Evolutionary conservation across 768 basidiomycete species (phyloP).

Genomic region (Hericium coralloides): DNA sequence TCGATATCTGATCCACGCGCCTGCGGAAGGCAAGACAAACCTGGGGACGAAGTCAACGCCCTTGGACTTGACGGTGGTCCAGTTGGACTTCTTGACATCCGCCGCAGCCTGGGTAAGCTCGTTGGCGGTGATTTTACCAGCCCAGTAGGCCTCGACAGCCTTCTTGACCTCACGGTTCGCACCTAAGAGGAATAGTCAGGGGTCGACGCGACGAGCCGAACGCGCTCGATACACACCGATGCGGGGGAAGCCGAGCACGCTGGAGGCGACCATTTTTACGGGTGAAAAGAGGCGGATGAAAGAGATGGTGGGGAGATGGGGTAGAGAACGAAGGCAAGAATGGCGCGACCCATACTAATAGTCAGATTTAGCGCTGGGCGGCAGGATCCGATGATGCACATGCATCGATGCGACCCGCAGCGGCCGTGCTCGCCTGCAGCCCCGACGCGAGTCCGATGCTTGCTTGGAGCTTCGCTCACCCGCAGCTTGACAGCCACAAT

Average conservation of each 20-base stretch:
- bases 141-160: slow-evolving; percentile 98
- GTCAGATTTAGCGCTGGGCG: background rate
- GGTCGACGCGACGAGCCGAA: background rate
- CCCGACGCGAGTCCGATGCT: too few species aligned
- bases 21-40: slow-evolving; percentile 33
- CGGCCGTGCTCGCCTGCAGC: too few species aligned
- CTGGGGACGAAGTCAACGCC: slow-evolving; percentile 90
- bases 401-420: background rate
- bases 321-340: slow-evolving; percentile 5
- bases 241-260: slow-evolving; percentile 89
- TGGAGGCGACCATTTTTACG: slow-evolving; percentile 63
- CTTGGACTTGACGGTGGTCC: slow-evolving; percentile 75
- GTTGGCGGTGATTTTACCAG: slow-evolving; percentile 77
- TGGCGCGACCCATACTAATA: background rate
- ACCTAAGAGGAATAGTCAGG: slow-evolving; percentile 36
- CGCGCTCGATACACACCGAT: slow-evolving; percentile 46
- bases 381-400: slow-evolving; percentile 9
- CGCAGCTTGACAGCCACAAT: too few species aligned
- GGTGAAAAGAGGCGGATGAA: slow-evolving; percentile 10
- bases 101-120: slow-evolving; percentile 84
- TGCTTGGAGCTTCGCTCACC: too few species aligned
- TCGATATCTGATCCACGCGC: slow-evolving; percentile 3
- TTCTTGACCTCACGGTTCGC: slow-evolving; percentile 95
- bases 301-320: slow-evolving; percentile 9
- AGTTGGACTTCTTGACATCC: slow-evolving; percentile 81